These are phyloP conservation scores for Lasiodiplodia sp. DNA, from an alignment of 2,329 filamentous ascomycete genomes.

Conservation along the genomic window DNA sequence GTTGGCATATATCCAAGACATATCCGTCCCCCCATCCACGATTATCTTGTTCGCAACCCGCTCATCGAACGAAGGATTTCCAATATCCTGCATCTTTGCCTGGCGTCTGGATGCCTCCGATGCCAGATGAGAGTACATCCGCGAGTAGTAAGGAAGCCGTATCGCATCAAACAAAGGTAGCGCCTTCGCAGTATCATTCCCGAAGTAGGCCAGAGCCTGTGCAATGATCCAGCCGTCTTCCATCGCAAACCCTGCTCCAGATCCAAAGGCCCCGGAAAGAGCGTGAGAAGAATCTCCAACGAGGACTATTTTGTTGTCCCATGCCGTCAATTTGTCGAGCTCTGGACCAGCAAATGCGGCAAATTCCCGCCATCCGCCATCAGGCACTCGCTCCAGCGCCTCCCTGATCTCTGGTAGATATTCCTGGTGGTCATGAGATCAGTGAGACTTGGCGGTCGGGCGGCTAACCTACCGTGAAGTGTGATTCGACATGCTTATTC, in stretches of 20 bases:
- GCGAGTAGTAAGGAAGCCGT: conserved; percentile 50
- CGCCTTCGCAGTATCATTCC: conserved; percentile 37
- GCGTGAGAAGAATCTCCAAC: conserved; percentile 65
- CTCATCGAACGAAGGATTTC: conserved; percentile 37
- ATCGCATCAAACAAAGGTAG: conserved; percentile 50
- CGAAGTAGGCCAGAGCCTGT: conserved; percentile 38
- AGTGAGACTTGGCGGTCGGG: not conserved
- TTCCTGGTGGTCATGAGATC: conserved; percentile 38
- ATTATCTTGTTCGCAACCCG: conserved; percentile 41
- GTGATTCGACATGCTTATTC: conserved; percentile 47
- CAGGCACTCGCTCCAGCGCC: conserved; percentile 48
- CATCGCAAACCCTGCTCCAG: conserved; percentile 55
- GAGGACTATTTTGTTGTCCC: conserved; percentile 55
- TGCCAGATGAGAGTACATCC: conserved; percentile 49
- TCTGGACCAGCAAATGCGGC: conserved; percentile 57
- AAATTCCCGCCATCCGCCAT: conserved; percentile 56
- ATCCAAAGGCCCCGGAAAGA: conserved; percentile 56
- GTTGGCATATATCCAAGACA: conserved; percentile 54
- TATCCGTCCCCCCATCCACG: conserved; percentile 42
- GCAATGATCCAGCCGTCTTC: conserved; percentile 57
- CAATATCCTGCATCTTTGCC: conserved; percentile 32
- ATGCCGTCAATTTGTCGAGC: conserved; percentile 49
- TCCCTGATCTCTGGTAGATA: conserved; percentile 52
- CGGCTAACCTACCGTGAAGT: conserved; percentile 43
- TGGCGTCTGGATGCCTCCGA: conserved; percentile 29